Evolutionary conservation across 306 rosid genomes (phyloP).

Genomic region (Rosa rugosa): DNA sequence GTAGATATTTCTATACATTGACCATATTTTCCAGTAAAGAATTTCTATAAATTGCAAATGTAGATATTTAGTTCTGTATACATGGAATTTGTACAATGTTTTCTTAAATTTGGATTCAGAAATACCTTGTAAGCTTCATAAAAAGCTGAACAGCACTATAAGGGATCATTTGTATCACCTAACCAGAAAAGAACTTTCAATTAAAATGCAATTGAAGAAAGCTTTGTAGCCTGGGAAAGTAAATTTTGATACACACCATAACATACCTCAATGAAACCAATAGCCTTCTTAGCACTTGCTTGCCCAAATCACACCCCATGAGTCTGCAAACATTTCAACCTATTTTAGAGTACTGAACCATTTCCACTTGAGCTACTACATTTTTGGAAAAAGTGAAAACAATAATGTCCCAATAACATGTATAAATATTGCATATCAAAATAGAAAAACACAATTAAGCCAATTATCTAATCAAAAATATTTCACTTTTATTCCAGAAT

Average conservation of each 20-base stretch:
- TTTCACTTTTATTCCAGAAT: neutral
- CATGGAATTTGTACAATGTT: slow-evolving; percentile 12
- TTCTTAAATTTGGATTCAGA: slow-evolving; percentile 22
- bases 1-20: too few species aligned
- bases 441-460: neutral
- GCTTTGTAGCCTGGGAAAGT: slow-evolving; percentile 18
- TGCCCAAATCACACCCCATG: slow-evolving; percentile 86
- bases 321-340: slow-evolving; percentile 54
- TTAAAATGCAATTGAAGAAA: slow-evolving; percentile 22
- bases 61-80: slow-evolving; percentile 28
- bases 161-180: slow-evolving; percentile 91
- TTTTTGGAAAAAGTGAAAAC: neutral
- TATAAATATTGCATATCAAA: neutral
- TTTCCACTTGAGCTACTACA: neutral
- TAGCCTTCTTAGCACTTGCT: slow-evolving; percentile 72
- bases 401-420: neutral
- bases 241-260: slow-evolving; percentile 12
- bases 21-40: slow-evolving; percentile 64
- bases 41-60: slow-evolving; percentile 41
- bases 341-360: slow-evolving; percentile 8
- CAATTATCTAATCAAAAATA: neutral
- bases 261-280: slow-evolving; percentile 73
- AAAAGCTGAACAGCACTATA: slow-evolving; percentile 95
- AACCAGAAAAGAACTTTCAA: slow-evolving; percentile 36
- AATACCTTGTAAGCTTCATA: slow-evolving; percentile 82